Base-by-base conservation (phyloP, 306 rosid genomes). In the Trichosanthes cucumerina region DNA sequence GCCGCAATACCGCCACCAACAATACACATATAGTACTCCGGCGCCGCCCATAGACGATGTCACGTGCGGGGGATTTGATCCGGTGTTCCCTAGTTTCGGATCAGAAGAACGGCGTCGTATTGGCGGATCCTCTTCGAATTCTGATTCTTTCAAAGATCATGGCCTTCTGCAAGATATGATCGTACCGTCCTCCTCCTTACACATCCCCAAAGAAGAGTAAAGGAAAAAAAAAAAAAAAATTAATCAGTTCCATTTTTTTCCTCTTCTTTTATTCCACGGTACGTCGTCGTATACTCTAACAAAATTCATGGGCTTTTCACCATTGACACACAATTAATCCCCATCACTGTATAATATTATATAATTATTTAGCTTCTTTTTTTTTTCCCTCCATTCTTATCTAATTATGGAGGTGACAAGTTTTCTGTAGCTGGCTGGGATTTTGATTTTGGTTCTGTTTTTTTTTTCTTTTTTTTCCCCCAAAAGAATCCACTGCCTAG, bases 141-240 rank as follows among this genome's bases (percentile, higher is more conserved):
- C 53, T 11, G 52, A 21, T 69, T 43, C 57, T 1, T 46, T 73
- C 19, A 53, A 73, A 73, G 77, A 49, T 28, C 44, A 73, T 16
- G 77, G 77, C 21, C 77, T 73, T 47, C 43, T 73, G 5, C 77
- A 73, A 16, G 77, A 73, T 50, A 73, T 73, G 77, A 49, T 73
- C 58, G 26, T 73, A 49, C 77, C 77, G 1, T 73, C 76, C 33
- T 19, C 26, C 43, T 12, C 26, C 75, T 49, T 41, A 26, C 56
- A 70, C 54, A 24, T 73, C 57, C 54, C 39, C 11, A 49, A 71
- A 23, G 26, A 49, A 26, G 19, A 46, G 11, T 18, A 66, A 33
- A 69, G 7, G 7, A 12, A 47, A 47, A 13, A 71, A 49, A 21
- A 5, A 19, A 8, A 36, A 5, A 36, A 18, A 9, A 33, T n/a